Conservation (phyloP, 495 filamentous ascomycete species). For the Terfezia boudieri region DNA sequence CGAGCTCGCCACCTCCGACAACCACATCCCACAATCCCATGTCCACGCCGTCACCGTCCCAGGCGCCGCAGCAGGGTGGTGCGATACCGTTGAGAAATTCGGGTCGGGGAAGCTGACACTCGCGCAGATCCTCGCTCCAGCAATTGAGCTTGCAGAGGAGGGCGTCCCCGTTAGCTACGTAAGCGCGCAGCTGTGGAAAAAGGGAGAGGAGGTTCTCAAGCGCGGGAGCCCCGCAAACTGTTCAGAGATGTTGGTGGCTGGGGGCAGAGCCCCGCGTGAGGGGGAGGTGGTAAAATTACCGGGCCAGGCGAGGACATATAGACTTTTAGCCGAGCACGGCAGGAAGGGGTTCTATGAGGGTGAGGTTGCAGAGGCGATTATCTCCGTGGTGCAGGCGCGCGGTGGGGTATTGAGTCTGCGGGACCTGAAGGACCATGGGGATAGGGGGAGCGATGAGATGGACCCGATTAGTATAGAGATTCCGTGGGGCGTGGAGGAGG, state of each 20-base stretch:
- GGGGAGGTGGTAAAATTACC: slow-evolving; percentile 87
- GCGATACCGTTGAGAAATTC: slow-evolving; percentile 74
- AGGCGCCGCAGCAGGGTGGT: slow-evolving; percentile 85
- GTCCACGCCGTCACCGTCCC: slow-evolving; percentile 69
- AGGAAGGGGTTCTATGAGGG: slow-evolving; percentile 86
- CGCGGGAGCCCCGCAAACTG: slow-evolving; percentile 53
- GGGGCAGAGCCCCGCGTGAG: slow-evolving; percentile 40
- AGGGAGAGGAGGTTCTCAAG: slow-evolving; percentile 35
- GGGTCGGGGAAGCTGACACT: slow-evolving; percentile 68
- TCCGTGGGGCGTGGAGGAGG: not conserved
- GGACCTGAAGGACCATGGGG: slow-evolving; percentile 55
- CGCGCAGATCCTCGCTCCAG: slow-evolving; percentile 58
- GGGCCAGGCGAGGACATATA: slow-evolving; percentile 60
- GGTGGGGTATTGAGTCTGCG: slow-evolving; percentile 61
- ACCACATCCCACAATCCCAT: slow-evolving; percentile 45
- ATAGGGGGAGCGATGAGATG: slow-evolving; percentile 51
- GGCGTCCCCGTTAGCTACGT: slow-evolving; percentile 79
- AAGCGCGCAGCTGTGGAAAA: slow-evolving; percentile 44
- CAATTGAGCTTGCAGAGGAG: slow-evolving; percentile 66
- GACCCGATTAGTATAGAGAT: slow-evolving; percentile 36
- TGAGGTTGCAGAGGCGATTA: slow-evolving; percentile 50
- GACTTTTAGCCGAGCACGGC: slow-evolving; percentile 51
- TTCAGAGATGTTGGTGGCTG: slow-evolving; percentile 46
- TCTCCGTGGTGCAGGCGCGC: slow-evolving; percentile 51
- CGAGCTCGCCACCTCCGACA: not conserved